These are phyloP conservation scores for Corniculantispora saksenae DNA, from an alignment of 2,329 filamentous ascomycete species.

Conservation along the genomic window DNA sequence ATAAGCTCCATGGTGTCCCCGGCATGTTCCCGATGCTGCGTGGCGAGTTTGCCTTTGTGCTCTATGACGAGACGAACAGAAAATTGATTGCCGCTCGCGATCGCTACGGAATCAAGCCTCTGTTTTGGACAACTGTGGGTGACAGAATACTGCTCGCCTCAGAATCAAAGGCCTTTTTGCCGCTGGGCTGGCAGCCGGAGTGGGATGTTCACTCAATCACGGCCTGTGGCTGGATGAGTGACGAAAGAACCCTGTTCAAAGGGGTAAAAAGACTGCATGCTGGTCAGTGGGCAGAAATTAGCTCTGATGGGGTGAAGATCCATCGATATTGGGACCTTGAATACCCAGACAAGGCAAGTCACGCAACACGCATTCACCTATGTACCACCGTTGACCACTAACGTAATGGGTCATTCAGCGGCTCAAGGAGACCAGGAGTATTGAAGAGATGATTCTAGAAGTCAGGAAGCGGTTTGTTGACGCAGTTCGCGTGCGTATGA, in stretches of 20 bases:
- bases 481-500: constrained; percentile 53
- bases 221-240: constrained; percentile 45
- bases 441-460: constrained; percentile 51
- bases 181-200: constrained; percentile 51
- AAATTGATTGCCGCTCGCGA: constrained; percentile 51
- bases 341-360: constrained; percentile 51
- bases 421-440: constrained; percentile 31
- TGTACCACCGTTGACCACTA: no score
- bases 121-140: constrained; percentile 49
- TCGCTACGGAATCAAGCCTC: constrained; percentile 58
- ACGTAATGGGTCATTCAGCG: no score
- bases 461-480: constrained; percentile 53
- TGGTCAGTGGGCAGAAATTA: constrained; percentile 44
- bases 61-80: constrained; percentile 46
- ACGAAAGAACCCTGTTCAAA: constrained; percentile 50
- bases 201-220: constrained; percentile 53
- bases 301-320: constrained; percentile 38
- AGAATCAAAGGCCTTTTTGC: constrained; percentile 55
- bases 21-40: constrained; percentile 43
- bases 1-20: constrained; percentile 46
- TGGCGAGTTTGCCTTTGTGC: constrained; percentile 55
- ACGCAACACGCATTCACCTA: constrained; percentile 34
- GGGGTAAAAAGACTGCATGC: constrained; percentile 46
- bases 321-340: constrained; percentile 54
- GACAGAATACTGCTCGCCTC: constrained; percentile 48